Percentiles rank a stretch among this genome's conserved stretches.
Conservation (phyloP, 306 rosid species). For the Purshia tridentata region DNA sequence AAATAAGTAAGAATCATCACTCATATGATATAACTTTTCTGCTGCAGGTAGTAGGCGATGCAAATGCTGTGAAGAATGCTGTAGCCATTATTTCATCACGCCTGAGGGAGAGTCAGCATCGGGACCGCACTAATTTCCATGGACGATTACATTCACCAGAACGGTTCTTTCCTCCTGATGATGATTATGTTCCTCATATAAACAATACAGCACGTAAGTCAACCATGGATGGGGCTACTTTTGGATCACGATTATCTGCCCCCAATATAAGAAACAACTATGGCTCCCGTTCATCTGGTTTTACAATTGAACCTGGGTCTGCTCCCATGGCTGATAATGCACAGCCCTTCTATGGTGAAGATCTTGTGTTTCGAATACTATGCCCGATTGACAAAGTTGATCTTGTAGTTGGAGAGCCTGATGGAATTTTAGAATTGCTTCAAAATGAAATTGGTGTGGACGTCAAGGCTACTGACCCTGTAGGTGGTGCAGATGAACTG, state of each 20-base stretch:
- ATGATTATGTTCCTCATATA: slow-evolving; percentile 64
- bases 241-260: slow-evolving; percentile 58
- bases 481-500: slow-evolving; percentile 78
- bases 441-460: slow-evolving; percentile 88
- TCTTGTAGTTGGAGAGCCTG: slow-evolving; percentile 75
- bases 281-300: slow-evolving; percentile 48
- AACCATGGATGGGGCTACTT: slow-evolving; percentile 60
- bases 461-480: slow-evolving; percentile 62
- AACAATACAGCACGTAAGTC: slow-evolving; percentile 60
- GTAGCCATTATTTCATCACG: slow-evolving; percentile 67
- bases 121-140: slow-evolving; percentile 82
- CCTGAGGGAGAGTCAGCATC: slow-evolving; percentile 99
- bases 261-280: slow-evolving; percentile 60
- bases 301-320: slow-evolving; percentile 57
- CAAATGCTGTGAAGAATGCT: slow-evolving; percentile 72
- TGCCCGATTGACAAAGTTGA: slow-evolving; percentile 82
- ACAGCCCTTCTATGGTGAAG: slow-evolving; percentile 65
- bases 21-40: slow-evolving; percentile 7
- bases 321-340: slow-evolving; percentile 50
- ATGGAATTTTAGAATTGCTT: slow-evolving; percentile 79
- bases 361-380: slow-evolving; percentile 82
- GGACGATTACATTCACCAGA: slow-evolving; percentile 83
- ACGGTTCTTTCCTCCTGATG: slow-evolving; percentile 76
- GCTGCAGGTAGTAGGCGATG: slow-evolving; percentile 86
- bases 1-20: neutral